These are phyloP conservation scores for Solanum sejunctum DNA, from an alignment of 257 asterid genomes.

Conservation along the genomic window DNA sequence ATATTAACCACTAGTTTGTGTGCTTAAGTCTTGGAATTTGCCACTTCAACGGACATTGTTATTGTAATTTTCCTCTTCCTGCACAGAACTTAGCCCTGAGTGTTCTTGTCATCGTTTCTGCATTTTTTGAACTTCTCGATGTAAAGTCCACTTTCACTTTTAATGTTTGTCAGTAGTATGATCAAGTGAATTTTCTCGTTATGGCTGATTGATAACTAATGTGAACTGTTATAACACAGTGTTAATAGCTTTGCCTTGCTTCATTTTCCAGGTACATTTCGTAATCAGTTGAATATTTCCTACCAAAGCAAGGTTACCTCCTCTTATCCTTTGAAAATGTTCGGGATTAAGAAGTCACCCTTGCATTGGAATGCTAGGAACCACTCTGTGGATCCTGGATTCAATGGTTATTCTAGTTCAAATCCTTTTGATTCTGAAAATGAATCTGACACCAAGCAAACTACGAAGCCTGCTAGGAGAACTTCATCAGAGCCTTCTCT, in stretches of 20 bases:
- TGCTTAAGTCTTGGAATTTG: background rate
- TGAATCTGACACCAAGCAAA: conserved; percentile 43
- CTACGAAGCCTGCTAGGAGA: conserved; percentile 31
- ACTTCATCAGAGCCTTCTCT: conserved; percentile 63
- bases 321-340: conserved; percentile 25
- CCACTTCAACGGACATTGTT: background rate
- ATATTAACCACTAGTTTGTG: background rate
- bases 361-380: conserved; percentile 30
- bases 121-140: background rate
- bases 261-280: background rate
- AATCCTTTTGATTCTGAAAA: conserved; percentile 81
- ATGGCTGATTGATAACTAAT: background rate
- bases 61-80: background rate
- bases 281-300: background rate
- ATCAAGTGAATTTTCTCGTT: background rate
- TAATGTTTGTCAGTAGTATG: background rate
- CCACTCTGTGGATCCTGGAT: conserved; percentile 17
- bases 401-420: background rate
- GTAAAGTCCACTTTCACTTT: background rate
- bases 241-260: background rate
- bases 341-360: conserved; percentile 51
- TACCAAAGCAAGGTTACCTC: background rate
- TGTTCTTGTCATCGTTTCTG: background rate
- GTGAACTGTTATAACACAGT: background rate
- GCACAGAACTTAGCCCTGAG: background rate